Evolutionary conservation across 73 alveolate genomes (phyloP).

Genomic region (Breviolum minutum): DNA sequence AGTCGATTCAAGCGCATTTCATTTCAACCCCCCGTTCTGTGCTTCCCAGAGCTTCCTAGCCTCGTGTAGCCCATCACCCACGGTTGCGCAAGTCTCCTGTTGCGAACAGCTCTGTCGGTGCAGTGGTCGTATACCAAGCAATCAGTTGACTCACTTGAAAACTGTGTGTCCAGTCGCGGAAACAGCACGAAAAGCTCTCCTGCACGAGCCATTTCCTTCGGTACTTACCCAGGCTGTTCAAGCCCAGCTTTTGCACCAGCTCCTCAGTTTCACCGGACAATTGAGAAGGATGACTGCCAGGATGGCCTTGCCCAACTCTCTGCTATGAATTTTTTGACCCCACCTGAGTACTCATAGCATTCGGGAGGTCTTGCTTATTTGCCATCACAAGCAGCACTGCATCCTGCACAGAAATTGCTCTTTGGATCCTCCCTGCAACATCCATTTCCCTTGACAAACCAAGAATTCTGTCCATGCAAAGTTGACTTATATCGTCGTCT

Average conservation of each 20-base stretch:
- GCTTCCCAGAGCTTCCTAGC: not conserved
- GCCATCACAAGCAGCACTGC: constrained; percentile 98
- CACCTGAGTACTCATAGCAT: constrained; percentile 84
- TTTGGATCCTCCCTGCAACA: not conserved
- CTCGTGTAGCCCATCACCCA: constrained; percentile 75
- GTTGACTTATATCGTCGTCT: too few relatives aligned
- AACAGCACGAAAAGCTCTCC: not conserved
- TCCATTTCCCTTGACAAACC: not conserved
- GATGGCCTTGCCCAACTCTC: not conserved
- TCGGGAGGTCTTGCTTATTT: constrained; percentile 98
- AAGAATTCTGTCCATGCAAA: too few relatives aligned
- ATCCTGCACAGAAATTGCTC: constrained; percentile 82
- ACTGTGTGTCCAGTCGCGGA: not conserved
- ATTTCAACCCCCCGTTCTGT: not conserved
- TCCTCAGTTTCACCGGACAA: not conserved
- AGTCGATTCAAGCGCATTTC: too few relatives aligned
- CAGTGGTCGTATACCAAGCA: not conserved
- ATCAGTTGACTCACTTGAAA: not conserved
- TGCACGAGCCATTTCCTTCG: constrained; percentile 85
- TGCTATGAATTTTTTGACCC: not conserved
- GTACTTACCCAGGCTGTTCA: constrained; percentile 52
- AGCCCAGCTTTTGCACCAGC: constrained; percentile 60
- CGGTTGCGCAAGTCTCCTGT: constrained; percentile 84
- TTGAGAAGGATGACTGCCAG: not conserved
- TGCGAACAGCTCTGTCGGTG: not conserved